Conservation (phyloP, 257 asterid species). For the Scutellaria barbata region DNA sequence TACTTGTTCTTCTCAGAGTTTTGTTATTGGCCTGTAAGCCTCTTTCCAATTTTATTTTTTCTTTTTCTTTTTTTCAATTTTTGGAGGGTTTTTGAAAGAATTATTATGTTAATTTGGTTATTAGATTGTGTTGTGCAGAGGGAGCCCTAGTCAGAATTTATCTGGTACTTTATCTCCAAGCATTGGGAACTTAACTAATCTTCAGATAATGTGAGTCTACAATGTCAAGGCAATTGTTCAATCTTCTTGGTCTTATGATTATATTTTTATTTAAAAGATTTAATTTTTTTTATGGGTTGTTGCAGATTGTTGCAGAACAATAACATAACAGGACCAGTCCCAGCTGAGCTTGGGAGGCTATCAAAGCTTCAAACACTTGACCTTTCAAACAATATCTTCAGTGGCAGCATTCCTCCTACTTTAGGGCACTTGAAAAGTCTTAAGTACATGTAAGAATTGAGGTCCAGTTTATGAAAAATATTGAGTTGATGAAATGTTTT, state of each 20-base stretch:
- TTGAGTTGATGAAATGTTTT: not conserved
- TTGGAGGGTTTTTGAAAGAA: not conserved
- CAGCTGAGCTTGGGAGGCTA: slow-evolving; percentile 75
- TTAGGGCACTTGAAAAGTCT: slow-evolving; percentile 64
- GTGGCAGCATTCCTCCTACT: slow-evolving; percentile 71
- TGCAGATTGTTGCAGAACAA: slow-evolving; percentile 89
- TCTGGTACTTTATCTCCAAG: slow-evolving; percentile 88
- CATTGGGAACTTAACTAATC: slow-evolving; percentile 88
- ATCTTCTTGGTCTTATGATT: not conserved
- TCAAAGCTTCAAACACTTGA: slow-evolving; percentile 87
- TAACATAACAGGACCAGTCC: slow-evolving; percentile 78
- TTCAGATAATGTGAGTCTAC: slow-evolving; percentile 77
- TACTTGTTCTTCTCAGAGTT: slow-evolving; percentile 80
- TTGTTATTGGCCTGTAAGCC: slow-evolving; percentile 93
- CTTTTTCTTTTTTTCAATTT: not conserved
- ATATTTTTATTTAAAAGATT: slow-evolving; percentile 8
- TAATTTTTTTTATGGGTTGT: slow-evolving; percentile 14
- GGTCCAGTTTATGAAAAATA: not conserved
- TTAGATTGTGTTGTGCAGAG: slow-evolving; percentile 67
- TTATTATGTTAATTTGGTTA: slow-evolving; percentile 36
- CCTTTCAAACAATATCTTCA: slow-evolving; percentile 75
- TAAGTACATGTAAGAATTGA: slow-evolving; percentile 74
- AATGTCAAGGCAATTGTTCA: not conserved
- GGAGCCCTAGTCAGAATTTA: slow-evolving; percentile 92
- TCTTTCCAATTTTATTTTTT: not conserved